phyloP scores from a whole-genome alignment of 495 filamentous ascomycete species.

The Penicillium ucsense region DNA sequence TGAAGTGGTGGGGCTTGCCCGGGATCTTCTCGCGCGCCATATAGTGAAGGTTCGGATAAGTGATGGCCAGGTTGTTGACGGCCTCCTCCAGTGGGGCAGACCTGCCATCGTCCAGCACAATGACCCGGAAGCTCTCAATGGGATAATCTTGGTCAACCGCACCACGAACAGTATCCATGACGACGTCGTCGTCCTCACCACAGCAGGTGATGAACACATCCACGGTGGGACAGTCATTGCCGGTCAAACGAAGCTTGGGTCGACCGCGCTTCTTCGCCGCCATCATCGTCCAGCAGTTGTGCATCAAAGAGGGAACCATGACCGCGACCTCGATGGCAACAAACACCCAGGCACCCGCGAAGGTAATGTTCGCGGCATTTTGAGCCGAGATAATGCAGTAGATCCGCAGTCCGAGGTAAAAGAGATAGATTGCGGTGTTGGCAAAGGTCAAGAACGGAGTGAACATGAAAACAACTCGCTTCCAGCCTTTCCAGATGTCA shows the following conservation, averaged over 20 bases:
- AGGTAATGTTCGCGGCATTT: constrained; percentile 13
- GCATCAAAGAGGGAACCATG: constrained; percentile 30
- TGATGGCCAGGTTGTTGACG: constrained; percentile 14
- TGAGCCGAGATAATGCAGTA: constrained; percentile 31
- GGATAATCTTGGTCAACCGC: constrained; percentile 43
- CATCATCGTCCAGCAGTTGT: constrained; percentile 35
- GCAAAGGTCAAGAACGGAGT: constrained; percentile 28
- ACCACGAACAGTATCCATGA: constrained; percentile 44
- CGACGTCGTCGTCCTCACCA: constrained; percentile 41
- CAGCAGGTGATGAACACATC: constrained; percentile 45
- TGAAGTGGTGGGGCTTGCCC: constrained; percentile 42
- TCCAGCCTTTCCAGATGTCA: constrained; percentile 34
- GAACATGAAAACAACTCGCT: constrained; percentile 25
- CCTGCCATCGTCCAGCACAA: constrained; percentile 43
- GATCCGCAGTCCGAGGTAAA: constrained; percentile 31
- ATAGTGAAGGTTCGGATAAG: constrained; percentile 36
- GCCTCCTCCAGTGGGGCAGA: constrained; percentile 24
- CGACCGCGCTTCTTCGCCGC: constrained; percentile 29
- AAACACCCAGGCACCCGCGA: constrained; percentile 31
- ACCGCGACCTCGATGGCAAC: constrained; percentile 29
- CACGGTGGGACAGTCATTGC: constrained; percentile 35
- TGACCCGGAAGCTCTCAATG: constrained; percentile 33
- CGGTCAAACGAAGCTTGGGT: constrained; percentile 31
- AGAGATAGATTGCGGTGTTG: constrained; percentile 27
- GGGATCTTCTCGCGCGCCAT: constrained; percentile 37